Evolutionary conservation across 768 basidiomycete species (phyloP).

Genomic region (Rhizopogon vulgaris): DNA sequence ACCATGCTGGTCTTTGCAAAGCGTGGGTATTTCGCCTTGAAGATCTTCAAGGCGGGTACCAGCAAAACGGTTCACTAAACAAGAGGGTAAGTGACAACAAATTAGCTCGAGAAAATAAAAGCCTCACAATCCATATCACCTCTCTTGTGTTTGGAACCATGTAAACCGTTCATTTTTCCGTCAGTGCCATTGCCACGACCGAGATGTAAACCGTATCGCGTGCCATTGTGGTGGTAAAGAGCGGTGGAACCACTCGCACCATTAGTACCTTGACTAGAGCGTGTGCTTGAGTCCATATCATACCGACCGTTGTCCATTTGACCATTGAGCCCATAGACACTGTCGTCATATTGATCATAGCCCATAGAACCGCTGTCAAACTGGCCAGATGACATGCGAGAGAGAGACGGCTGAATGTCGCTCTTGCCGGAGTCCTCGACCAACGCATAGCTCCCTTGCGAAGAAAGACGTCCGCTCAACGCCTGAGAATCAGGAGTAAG

Average conservation of each 20-base stretch:
- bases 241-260: constrained; percentile 62
- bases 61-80: constrained; percentile 88
- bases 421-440: constrained; percentile 44
- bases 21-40: constrained; percentile 84
- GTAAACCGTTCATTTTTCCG: constrained; percentile 82
- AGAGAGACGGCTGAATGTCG: constrained; percentile 70
- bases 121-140: constrained; percentile 83
- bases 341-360: constrained; percentile 51
- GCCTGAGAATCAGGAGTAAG: constrained; percentile 53
- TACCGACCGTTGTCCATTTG: constrained; percentile 51
- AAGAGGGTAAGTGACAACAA: background rate
- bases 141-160: constrained; percentile 92
- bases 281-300: constrained; percentile 44
- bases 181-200: constrained; percentile 54
- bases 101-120: constrained; percentile 25
- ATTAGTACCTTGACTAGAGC: constrained; percentile 27
- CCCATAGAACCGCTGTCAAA: constrained; percentile 44
- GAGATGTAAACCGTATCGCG: constrained; percentile 68
- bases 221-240: constrained; percentile 69
- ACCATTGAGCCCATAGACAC: constrained; percentile 40
- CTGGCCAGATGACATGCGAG: constrained; percentile 53
- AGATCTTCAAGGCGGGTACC: constrained; percentile 94
- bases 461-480: constrained; percentile 58
- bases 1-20: constrained; percentile 99
- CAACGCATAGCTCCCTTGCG: constrained; percentile 37